Conservation (phyloP, 2,329 filamentous ascomycete genomes). For the Ascochyta koolunga region DNA sequence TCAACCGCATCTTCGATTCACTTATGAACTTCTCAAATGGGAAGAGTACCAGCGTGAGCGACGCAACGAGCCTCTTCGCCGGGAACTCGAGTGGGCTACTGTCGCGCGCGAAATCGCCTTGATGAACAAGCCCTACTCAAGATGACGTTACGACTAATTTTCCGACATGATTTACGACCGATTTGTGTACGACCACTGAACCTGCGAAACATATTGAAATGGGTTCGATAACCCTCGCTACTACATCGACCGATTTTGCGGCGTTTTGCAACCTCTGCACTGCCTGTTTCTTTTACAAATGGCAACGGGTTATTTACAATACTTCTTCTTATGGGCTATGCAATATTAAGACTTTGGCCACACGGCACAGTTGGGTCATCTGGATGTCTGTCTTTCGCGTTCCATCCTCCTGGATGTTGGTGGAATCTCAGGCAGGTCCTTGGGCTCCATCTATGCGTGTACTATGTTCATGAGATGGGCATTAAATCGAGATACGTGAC, state of each 20-base stretch:
- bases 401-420: conserved; percentile 10
- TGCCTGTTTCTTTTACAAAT: neutral
- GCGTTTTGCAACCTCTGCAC: conserved; percentile 7
- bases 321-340: conserved; percentile 14
- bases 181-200: conserved; percentile 29
- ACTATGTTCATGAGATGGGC: conserved; percentile 6
- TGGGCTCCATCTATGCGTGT: conserved; percentile 12
- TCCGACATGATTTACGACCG: conserved; percentile 29
- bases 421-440: neutral
- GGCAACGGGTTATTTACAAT: conserved; percentile 3
- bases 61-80: conserved; percentile 61
- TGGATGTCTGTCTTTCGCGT: conserved; percentile 17
- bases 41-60: conserved; percentile 76
- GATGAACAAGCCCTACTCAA: conserved; percentile 93
- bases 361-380: conserved; percentile 23
- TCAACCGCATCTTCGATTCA: conserved; percentile 92
- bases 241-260: conserved; percentile 9
- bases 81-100: conserved; percentile 90
- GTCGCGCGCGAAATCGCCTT: conserved; percentile 88
- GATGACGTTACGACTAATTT: conserved; percentile 53
- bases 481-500: conserved; percentile 10
- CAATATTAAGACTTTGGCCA: conserved; percentile 22
- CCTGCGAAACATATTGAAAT: conserved; percentile 13
- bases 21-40: conserved; percentile 92
- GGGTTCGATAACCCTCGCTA: conserved; percentile 10